A percentile compares a stretch with the other conserved stretches of the same genome.
phyloP scores from a whole-genome alignment of 192 early-diverging fungal species.

The Gaertneriomyces semiglobifer region DNA sequence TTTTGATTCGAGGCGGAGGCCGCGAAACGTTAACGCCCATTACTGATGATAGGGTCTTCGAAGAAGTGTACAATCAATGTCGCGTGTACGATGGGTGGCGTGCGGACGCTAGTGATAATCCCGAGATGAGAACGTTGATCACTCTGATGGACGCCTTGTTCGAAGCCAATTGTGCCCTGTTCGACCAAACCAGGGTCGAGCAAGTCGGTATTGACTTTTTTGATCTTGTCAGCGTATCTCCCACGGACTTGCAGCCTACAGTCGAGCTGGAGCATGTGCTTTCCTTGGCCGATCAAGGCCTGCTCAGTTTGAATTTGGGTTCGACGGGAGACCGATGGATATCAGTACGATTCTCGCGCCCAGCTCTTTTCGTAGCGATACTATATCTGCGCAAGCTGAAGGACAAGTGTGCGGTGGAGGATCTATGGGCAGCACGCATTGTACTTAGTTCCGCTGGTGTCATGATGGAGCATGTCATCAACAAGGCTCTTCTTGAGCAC shows the following conservation, averaged over 20 bases:
- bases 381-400: not conserved
- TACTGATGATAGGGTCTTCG: too few species aligned
- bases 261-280: not conserved
- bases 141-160: too few species aligned
- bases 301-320: not conserved
- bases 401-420: not conserved
- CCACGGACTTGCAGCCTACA: too few species aligned
- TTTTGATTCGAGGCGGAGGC: too few species aligned
- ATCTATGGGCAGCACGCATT: not conserved
- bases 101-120: too few species aligned
- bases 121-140: too few species aligned
- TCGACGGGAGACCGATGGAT: not conserved
- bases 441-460: constrained; percentile 1
- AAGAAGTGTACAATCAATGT: too few species aligned
- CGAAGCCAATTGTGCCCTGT: too few species aligned
- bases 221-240: not conserved
- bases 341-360: not conserved
- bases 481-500: not conserved
- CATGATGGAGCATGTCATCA: not conserved
- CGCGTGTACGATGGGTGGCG: too few species aligned
- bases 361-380: not conserved
- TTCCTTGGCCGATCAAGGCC: not conserved
- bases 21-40: too few species aligned
- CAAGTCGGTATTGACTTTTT: too few species aligned
- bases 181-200: too few species aligned